Base-by-base conservation (phyloP, 352 stramenopile genomes). In the Elongisporangium prolatum region DNA sequence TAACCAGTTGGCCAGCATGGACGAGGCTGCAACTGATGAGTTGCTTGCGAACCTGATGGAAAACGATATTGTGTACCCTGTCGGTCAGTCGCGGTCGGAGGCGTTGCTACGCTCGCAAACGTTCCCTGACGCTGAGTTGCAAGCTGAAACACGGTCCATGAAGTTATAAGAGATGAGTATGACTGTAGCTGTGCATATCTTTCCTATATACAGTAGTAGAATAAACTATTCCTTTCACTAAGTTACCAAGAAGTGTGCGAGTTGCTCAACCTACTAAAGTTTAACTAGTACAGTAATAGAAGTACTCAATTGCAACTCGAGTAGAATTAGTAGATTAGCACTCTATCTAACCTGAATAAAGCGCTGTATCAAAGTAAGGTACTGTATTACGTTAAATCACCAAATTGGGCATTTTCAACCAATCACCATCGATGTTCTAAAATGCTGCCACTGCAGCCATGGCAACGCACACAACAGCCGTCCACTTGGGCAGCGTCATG, bases 81-180 rank as follows among this genome's bases (percentile, higher is more conserved):
- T 68, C 11, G 64, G 74, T 22, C 73, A 88, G 65, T 69, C 78
- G 21, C 77, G 83, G 28, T 92, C 83, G 11, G 48, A 80, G 16
- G 80, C 77, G n/a, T 90, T 92, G 64, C 55, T 88, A 63, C 76
- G 86, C 63, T 92, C 83, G 56, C 76, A 84, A 51, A 72, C 61
- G 57, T 92, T 88, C 65, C 83, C 80, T 20, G 83, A 92, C 54
- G 74, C 83, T 5, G 71, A 92, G 24, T 38, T 92, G 40, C 77
- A 83, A 57, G 80, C 80, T 2, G 83, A 92, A 67, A 86, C 77
- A 6, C 63, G 70, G 20, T 82, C 76, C 50, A 61, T 69, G 59
- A 68, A 70, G 16, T 48, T 86, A 21, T 86, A 80, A 58, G 21
- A 54, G 20, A 25, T 14, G n/a, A n/a, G n/a, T n/a, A n/a, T n/a